Evolutionary conservation across 306 rosid species (phyloP).

Genomic region (Hylodesmum podocarpum): DNA sequence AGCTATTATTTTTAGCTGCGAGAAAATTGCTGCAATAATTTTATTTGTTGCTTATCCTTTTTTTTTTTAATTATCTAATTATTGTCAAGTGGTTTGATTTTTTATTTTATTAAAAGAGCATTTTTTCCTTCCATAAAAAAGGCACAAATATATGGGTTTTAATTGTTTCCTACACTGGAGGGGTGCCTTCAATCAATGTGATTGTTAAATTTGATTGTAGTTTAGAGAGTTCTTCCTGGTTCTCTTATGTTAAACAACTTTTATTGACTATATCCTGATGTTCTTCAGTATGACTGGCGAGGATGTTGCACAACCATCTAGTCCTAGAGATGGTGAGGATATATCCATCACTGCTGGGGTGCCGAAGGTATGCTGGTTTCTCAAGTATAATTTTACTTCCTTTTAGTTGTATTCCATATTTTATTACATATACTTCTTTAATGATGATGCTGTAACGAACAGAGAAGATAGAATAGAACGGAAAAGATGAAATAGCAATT

Average conservation of each 20-base stretch:
- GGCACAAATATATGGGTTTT: not conserved
- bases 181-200: not conserved
- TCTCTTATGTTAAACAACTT: not conserved
- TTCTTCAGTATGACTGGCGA: slow-evolving; percentile 90
- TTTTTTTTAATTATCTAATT: not conserved
- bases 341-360: slow-evolving; percentile 70
- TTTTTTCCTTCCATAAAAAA: not conserved
- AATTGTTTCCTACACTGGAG: slow-evolving; percentile 1
- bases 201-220: not conserved
- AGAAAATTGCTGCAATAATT: not conserved
- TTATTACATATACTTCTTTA: slow-evolving; percentile 5
- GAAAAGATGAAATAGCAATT: too few species aligned
- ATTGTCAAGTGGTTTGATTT: not conserved
- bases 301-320: slow-evolving; percentile 66
- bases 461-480: too few species aligned
- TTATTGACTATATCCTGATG: slow-evolving; percentile 12
- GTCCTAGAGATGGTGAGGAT: slow-evolving; percentile 97
- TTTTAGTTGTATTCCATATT: slow-evolving; percentile 24
- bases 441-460: too few species aligned
- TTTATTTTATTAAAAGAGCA: not conserved
- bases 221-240: slow-evolving; percentile 10
- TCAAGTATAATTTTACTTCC: slow-evolving; percentile 22
- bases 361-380: slow-evolving; percentile 64
- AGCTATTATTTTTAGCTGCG: not conserved
- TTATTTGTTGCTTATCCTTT: not conserved